phyloP scores from a whole-genome alignment of 495 filamentous ascomycete species.

The Penicillium cinerascens region DNA sequence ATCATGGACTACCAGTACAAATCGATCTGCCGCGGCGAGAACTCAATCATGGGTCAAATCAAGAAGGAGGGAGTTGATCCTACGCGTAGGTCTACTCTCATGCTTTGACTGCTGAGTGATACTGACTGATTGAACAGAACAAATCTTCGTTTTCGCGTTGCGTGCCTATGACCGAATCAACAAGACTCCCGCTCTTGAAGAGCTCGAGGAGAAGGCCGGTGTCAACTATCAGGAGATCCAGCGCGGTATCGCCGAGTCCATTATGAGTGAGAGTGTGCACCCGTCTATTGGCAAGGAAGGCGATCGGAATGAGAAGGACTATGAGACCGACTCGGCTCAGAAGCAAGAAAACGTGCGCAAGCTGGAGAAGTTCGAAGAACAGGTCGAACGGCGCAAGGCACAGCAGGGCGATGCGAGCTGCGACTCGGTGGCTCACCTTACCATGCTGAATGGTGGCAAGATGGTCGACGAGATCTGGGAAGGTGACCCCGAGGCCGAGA shows the following conservation, averaged over 20 bases:
- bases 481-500: conserved; percentile 66
- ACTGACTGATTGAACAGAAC: conserved; percentile 33
- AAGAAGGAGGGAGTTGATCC: conserved; percentile 76
- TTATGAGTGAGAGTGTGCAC: conserved; percentile 74
- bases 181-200: conserved; percentile 62
- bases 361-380: conserved; percentile 63
- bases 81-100: conserved; percentile 26
- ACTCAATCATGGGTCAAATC: conserved; percentile 84
- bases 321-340: conserved; percentile 32
- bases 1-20: conserved; percentile 99
- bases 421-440: conserved; percentile 73
- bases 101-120: neutral
- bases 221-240: conserved; percentile 83
- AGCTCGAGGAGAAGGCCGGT: conserved; percentile 72
- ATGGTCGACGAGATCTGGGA: conserved; percentile 71
- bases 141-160: conserved; percentile 91
- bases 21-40: conserved; percentile 83
- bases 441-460: conserved; percentile 67
- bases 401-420: conserved; percentile 42
- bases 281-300: conserved; percentile 51
- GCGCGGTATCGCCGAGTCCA: conserved; percentile 76
- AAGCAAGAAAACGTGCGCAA: conserved; percentile 47
- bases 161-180: conserved; percentile 88
- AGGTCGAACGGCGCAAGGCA: conserved; percentile 38
- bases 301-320: conserved; percentile 39